Evolutionary conservation across 139 green algal genomes (phyloP), one percentile per base, ranked within the genome.

Genomic region (Coelastrella sp.): DNA sequence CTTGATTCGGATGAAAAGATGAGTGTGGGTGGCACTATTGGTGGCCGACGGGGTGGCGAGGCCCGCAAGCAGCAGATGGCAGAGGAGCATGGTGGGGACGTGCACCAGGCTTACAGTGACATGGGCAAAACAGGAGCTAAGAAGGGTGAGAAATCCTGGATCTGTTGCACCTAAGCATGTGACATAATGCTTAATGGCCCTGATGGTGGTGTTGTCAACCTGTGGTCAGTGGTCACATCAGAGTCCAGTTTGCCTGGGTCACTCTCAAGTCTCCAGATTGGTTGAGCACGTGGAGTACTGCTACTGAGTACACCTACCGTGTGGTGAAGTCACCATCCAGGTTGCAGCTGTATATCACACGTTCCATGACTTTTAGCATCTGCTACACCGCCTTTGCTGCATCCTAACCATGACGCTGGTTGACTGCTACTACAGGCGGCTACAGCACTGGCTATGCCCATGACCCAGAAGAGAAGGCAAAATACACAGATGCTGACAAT

Each of bases 31-130:
- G 82, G 82, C 82, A 87, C 82, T 12, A 87, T 87, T 63, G 82
- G 82, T 78, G 82, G 82, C 82, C 72, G 66, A 35, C 82, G 82
- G 10, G 82, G 82, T 65, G 82, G 82, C 7, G 82, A 87, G 58
- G 82, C 82, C 4, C 82, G 82, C 82, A 87, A 87, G 82, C 10
- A 87, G 82, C 82, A 87, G 63, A 87, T 87, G 82, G 82, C 82
- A 9, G 82, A 87, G 12, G 82, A 87, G 25, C 82, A 87, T 74
- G 82, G 82, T 19, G 82, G 82, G n/a, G 81, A 87, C 12, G 81
- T 87, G 24, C 81, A 87, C 15, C 60, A 25, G 7, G 81, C 81
- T 6, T 87, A 87, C 81, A 76, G 60, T 7, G 81, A 87, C 11
- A 87, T 87, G 81, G 81, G 81, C 24, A 65, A 87, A 27, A 87